phyloP scores from a whole-genome alignment of 768 basidiomycete species.

The Auricularia sp. region DNA sequence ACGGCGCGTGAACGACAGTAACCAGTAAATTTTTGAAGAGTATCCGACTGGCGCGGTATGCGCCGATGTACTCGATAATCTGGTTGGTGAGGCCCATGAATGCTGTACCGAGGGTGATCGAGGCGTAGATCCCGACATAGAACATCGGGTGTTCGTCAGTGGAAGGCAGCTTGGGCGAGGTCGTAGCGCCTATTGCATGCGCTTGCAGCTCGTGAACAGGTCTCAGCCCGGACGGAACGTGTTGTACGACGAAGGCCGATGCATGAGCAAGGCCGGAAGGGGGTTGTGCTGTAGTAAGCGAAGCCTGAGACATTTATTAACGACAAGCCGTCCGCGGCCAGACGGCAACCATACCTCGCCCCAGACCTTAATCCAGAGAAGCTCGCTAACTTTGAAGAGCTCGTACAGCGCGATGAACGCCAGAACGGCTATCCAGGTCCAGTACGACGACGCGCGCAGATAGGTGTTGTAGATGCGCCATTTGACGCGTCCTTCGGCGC shows the following conservation, averaged over 20 bases:
- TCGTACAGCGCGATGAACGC: background rate
- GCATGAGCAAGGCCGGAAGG: background rate
- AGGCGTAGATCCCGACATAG: slow-evolving; percentile 14
- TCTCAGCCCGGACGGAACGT: background rate
- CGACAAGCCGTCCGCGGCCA: background rate
- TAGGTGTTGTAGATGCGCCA: slow-evolving; percentile 19
- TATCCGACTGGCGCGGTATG: slow-evolving; percentile 30
- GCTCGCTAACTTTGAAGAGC: background rate
- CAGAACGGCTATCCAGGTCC: slow-evolving; percentile 9
- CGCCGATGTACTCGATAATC: slow-evolving; percentile 35
- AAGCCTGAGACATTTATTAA: background rate
- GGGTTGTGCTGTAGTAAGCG: background rate
- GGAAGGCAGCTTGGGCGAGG: slow-evolving; percentile 7
- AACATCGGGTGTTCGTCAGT: slow-evolving; percentile 16
- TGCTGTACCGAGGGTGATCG: slow-evolving; percentile 13
- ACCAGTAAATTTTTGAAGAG: slow-evolving; percentile 45
- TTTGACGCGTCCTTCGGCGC: slow-evolving; percentile 11
- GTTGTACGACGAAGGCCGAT: background rate
- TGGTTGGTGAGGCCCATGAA: slow-evolving; percentile 10
- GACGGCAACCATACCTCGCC: slow-evolving; percentile 14
- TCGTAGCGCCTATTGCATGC: background rate
- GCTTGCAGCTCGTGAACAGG: background rate
- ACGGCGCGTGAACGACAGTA: slow-evolving; percentile 69
- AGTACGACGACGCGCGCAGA: slow-evolving; percentile 13
- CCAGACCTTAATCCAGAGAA: slow-evolving; percentile 25